These are phyloP conservation scores for Neurospora sp. DNA, from an alignment of 495 filamentous ascomycete species.

Conservation along the genomic window DNA sequence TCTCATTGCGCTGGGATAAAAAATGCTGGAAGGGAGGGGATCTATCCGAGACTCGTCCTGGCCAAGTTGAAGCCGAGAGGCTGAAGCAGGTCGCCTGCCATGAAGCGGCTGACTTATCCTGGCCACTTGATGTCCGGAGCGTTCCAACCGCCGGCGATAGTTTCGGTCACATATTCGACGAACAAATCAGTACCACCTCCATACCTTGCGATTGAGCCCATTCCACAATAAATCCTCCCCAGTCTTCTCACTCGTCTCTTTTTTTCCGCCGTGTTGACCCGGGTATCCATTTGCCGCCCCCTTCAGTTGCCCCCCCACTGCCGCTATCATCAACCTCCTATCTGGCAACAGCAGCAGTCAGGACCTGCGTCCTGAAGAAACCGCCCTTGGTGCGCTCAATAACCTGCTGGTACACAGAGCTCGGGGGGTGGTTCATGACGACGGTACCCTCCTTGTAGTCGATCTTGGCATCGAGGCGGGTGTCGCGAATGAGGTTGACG, in stretches of 20 bases:
- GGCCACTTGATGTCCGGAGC: not conserved
- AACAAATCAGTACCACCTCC: not conserved
- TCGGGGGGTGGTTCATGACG: constrained; percentile 97
- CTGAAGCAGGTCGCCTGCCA: not conserved
- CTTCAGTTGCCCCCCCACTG: not conserved
- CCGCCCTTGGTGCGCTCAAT: constrained; percentile 94
- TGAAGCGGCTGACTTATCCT: not conserved
- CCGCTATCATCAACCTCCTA: constrained; percentile 7
- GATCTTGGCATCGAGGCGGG: constrained; percentile 94
- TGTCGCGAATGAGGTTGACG: constrained; percentile 96
- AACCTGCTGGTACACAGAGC: constrained; percentile 97
- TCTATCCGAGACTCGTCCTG: not conserved
- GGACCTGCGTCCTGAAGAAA: constrained; percentile 78
- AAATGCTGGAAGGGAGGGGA: not conserved
- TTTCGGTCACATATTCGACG: not conserved
- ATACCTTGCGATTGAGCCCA: not conserved
- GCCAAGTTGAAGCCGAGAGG: not conserved
- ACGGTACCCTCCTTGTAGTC: constrained; percentile 98
- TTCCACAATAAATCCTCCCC: not conserved
- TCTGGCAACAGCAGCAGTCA: constrained; percentile 47
- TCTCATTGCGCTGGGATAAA: not conserved
- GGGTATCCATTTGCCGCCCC: not conserved
- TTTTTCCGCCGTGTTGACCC: not conserved
- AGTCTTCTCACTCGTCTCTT: not conserved
- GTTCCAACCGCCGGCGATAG: not conserved